These are phyloP conservation scores for Pholiota molesta DNA, from an alignment of 768 basidiomycete species.

Conservation along the genomic window DNA sequence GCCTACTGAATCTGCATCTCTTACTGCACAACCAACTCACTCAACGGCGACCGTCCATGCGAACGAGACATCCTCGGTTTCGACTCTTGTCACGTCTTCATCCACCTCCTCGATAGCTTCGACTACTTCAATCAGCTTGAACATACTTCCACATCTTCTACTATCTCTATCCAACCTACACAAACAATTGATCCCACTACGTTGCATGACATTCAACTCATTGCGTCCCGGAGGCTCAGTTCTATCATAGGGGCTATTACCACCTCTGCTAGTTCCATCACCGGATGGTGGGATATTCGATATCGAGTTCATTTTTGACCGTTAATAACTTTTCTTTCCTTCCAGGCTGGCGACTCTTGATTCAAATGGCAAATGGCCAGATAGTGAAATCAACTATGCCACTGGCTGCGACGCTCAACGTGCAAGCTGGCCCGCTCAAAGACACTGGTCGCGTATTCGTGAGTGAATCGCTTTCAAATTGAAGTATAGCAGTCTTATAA, in stretches of 20 bases:
- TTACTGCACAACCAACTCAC: background rate
- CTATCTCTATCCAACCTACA: slow-evolving; percentile 12
- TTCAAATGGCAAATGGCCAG: slow-evolving; percentile 57
- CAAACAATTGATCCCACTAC: slow-evolving; percentile 22
- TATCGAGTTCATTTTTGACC: background rate
- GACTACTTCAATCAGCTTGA: background rate
- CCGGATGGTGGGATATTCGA: slow-evolving; percentile 36
- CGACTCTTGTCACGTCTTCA: background rate
- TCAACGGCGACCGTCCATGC: background rate
- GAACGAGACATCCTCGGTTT: background rate
- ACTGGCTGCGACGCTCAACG: slow-evolving; percentile 62
- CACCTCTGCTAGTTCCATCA: slow-evolving; percentile 31
- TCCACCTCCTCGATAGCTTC: background rate
- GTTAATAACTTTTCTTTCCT: background rate
- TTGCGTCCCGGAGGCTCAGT: slow-evolving; percentile 38
- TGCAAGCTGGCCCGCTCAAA: slow-evolving; percentile 72
- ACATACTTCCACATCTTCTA: slow-evolving; percentile 8
- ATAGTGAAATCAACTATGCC: slow-evolving; percentile 58
- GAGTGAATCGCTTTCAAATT: slow-evolving; percentile 15
- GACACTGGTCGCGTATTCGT: slow-evolving; percentile 61
- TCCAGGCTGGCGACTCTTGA: slow-evolving; percentile 51
- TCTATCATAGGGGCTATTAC: slow-evolving; percentile 42
- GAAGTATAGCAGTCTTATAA: slow-evolving; percentile 14
- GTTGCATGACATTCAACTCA: slow-evolving; percentile 22
- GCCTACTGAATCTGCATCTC: background rate